Percentiles rank a stretch among this genome's conserved stretches.
Evolutionary conservation across 208 protist species (phyloP).

Genomic region (Leishmania braziliensis): DNA sequence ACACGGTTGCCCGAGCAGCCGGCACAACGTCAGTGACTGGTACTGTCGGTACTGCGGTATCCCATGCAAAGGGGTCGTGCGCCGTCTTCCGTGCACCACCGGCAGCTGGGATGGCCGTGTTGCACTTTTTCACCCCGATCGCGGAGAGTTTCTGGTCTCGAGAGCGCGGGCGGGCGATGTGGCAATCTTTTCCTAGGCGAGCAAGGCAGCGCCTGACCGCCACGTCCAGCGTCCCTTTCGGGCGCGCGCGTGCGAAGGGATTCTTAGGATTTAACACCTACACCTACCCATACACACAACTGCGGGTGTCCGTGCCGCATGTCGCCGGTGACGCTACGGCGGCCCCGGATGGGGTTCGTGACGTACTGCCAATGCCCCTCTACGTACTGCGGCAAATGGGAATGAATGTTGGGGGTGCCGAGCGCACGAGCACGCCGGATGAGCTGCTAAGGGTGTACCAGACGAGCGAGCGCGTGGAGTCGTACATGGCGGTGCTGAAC

Average conservation of each 20-base stretch:
- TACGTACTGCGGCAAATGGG: conserved; percentile 4
- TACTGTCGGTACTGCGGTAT: not conserved
- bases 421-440: not conserved
- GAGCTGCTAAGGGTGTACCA: conserved; percentile 3
- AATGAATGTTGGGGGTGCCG: not conserved
- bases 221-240: not conserved
- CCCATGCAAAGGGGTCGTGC: not conserved
- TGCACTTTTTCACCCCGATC: conserved; percentile 1
- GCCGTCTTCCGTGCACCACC: not conserved
- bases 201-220: no score
- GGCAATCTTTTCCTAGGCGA: not conserved
- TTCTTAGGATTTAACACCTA: not conserved
- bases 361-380: not conserved
- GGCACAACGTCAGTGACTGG: not conserved
- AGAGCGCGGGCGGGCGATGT: not conserved
- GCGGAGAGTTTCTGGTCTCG: not conserved
- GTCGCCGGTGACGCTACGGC: not conserved
- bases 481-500: conserved; percentile 8
- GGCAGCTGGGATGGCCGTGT: not conserved
- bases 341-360: not conserved
- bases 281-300: not conserved
- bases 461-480: not conserved
- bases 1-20: not conserved
- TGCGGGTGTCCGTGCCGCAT: not conserved
- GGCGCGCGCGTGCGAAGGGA: not conserved